These are phyloP conservation scores for Fusarium agapanthi DNA, from an alignment of 2,329 filamentous ascomycete species.

Conservation along the genomic window DNA sequence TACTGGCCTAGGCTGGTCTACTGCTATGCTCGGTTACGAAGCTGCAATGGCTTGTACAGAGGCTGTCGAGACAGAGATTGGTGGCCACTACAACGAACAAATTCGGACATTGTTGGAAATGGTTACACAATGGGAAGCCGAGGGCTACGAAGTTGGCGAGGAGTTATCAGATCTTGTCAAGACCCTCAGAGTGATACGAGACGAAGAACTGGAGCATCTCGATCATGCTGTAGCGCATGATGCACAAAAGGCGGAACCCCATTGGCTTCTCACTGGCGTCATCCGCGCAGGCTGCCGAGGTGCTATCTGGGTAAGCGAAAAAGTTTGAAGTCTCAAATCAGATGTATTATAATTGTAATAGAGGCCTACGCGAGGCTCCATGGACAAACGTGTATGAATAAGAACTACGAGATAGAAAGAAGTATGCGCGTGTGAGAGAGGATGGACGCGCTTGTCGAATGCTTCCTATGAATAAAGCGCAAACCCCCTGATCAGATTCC, in stretches of 20 bases:
- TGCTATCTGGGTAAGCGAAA: conserved; percentile 91
- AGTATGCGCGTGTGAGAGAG: conserved; percentile 6
- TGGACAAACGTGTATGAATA: conserved; percentile 30
- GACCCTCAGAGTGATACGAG: conserved; percentile 83
- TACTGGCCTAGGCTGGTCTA: conserved; percentile 85
- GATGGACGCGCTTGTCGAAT: conserved; percentile 27
- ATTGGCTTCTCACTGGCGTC: conserved; percentile 85
- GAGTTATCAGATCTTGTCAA: conserved; percentile 78
- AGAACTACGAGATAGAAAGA: conserved; percentile 17
- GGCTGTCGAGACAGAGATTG: conserved; percentile 98
- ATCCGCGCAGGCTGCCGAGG: conserved; percentile 91
- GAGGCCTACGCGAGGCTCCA: conserved; percentile 13
- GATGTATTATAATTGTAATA: conserved; percentile 44
- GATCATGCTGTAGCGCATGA: conserved; percentile 96
- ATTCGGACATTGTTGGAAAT: conserved; percentile 84
- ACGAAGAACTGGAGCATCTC: conserved; percentile 96
- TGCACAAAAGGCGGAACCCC: conserved; percentile 86
- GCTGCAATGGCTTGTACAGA: conserved; percentile 99
- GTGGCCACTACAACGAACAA: conserved; percentile 93
- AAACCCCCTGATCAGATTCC: conserved; percentile 34
- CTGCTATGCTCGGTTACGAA: conserved; percentile 87
- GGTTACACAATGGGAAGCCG: conserved; percentile 76
- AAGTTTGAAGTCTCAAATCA: conserved; percentile 57
- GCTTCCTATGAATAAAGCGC: conserved; percentile 14
- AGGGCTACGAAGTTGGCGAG: conserved; percentile 81